Evolutionary conservation across 331 rosid species (phyloP).

Genomic region (Rhamnella rubrinervis): DNA sequence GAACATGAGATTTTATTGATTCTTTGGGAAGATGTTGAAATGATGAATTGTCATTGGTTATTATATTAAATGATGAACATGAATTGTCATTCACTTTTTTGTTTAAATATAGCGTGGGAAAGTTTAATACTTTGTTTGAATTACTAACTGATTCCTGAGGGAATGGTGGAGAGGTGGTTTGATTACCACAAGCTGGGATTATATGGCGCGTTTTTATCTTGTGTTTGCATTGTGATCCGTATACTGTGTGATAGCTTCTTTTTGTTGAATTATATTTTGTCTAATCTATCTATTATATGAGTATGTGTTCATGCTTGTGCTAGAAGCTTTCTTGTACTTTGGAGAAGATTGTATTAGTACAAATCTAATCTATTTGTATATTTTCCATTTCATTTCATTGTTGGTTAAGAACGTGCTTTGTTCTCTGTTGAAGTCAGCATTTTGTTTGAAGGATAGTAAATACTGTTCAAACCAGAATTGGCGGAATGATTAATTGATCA

Average conservation of each 20-base stretch:
- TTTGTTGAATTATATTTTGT: no score
- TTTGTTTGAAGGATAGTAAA: background rate
- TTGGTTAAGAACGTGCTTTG: background rate
- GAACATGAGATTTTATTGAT: background rate
- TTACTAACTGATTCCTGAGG: background rate
- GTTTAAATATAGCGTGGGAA: background rate
- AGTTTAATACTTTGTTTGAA: background rate
- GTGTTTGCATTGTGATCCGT: no score
- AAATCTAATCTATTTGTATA: background rate
- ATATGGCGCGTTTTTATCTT: no score
- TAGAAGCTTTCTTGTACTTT: no score
- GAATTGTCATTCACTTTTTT: background rate
- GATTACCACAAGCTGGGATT: background rate
- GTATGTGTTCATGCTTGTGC: no score
- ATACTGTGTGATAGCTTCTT: no score
- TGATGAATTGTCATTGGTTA: background rate
- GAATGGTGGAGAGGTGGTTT: background rate
- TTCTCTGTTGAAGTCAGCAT: background rate
- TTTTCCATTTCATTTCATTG: background rate
- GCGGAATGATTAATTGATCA: background rate
- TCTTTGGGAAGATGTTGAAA: background rate
- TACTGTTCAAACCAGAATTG: constrained; percentile 1
- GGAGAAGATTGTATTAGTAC: background rate
- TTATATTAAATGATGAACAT: no score
- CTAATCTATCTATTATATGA: no score